Conservation (phyloP, 1,139 yeast species). For the Kodamaea anthophila region DNA sequence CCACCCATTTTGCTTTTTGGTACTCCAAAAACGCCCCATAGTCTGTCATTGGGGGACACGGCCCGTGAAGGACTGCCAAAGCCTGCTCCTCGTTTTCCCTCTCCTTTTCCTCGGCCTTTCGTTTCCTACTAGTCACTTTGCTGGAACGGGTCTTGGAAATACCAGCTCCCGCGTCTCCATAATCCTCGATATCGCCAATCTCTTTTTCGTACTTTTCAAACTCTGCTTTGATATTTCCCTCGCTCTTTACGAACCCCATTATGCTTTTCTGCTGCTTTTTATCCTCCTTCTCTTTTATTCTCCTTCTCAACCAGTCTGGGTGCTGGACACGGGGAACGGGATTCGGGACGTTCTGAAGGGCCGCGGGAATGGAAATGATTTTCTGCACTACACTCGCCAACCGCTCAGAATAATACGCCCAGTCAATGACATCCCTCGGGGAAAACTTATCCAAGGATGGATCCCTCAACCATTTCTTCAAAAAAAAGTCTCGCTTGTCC, state of each 20-base stretch:
- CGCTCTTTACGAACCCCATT: constrained; percentile 49
- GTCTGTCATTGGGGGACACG: constrained; percentile 71
- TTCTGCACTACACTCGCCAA: constrained; percentile 91
- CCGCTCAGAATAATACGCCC: constrained; percentile 90
- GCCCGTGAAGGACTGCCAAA: constrained; percentile 42
- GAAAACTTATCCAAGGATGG: constrained; percentile 76
- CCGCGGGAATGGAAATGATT: constrained; percentile 96
- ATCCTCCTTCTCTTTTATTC: constrained; percentile 55
- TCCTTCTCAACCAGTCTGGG: constrained; percentile 85
- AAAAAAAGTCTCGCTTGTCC: constrained; percentile 54
- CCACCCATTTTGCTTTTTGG: constrained; percentile 82
- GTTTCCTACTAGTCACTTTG: constrained; percentile 43
- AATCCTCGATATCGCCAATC: constrained; percentile 74
- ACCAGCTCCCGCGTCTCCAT: constrained; percentile 35
- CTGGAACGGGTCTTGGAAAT: constrained; percentile 35
- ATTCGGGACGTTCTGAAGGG: constrained; percentile 78
- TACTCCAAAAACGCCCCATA: constrained; percentile 71
- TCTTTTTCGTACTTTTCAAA: constrained; percentile 37
- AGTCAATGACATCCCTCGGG: constrained; percentile 84
- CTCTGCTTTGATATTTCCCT: no score
- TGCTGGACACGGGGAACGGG: constrained; percentile 94
- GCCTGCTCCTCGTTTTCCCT: constrained; percentile 35
- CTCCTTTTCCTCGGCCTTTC: constrained; percentile 14
- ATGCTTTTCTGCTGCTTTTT: constrained; percentile 67
- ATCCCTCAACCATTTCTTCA: constrained; percentile 85